phyloP scores from a whole-genome alignment of 2,329 filamentous ascomycete genomes.

The Botrytis deweyae region DNA sequence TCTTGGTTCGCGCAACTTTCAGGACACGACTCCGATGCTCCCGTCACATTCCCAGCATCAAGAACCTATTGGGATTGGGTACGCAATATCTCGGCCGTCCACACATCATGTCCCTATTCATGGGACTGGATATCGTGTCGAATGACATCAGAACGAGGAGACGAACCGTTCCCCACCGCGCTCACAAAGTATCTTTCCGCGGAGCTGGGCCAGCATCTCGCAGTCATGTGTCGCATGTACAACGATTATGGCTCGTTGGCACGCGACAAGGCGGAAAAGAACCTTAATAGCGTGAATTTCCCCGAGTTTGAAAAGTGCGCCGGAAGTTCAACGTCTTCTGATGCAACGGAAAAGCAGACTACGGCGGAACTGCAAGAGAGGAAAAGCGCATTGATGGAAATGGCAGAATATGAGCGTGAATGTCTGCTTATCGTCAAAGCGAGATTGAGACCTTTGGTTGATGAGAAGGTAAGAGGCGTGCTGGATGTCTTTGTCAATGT shows the following conservation, averaged over 20 bases:
- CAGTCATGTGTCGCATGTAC: slow-evolving; percentile 39
- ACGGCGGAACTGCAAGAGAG: neutral
- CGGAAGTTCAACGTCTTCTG: neutral
- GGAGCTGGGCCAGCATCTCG: slow-evolving; percentile 29
- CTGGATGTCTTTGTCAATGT: slow-evolving; percentile 21
- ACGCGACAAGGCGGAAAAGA: slow-evolving; percentile 38
- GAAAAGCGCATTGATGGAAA: neutral
- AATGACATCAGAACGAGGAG: neutral
- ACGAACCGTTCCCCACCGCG: neutral
- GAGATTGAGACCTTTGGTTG: neutral
- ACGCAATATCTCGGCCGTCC: slow-evolving; percentile 1
- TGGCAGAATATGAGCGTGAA: neutral
- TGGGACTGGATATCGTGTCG: slow-evolving; percentile 14
- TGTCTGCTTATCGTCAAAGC: neutral
- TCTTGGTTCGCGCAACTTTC: neutral
- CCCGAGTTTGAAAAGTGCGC: neutral
- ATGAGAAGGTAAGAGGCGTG: neutral
- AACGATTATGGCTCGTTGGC: slow-evolving; percentile 41
- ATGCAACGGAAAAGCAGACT: neutral
- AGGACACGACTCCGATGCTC: neutral
- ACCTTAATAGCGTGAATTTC: slow-evolving; percentile 41
- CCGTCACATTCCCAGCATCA: neutral
- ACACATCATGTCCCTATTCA: slow-evolving; percentile 20
- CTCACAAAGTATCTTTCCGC: slow-evolving; percentile 17
- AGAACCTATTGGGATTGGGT: neutral